phyloP scores from a whole-genome alignment of 768 basidiomycete species.

The Multifurca ochricompacta region DNA sequence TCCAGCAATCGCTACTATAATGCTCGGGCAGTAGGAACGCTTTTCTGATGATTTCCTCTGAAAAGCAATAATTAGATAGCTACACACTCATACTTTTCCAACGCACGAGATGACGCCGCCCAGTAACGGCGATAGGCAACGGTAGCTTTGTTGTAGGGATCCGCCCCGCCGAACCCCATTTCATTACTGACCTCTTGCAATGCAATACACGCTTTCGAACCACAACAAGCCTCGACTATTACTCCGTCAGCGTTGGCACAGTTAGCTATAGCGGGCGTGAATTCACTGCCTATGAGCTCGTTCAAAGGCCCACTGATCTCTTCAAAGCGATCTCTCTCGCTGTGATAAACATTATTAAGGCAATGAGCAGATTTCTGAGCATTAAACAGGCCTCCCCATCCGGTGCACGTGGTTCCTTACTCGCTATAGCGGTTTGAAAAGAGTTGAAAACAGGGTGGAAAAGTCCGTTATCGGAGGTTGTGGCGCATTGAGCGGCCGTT shows the following conservation, averaged over 20 bases:
- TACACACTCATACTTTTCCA: neutral
- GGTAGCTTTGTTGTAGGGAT: neutral
- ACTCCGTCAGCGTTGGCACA: neutral
- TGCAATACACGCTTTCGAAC: neutral
- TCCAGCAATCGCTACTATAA: slow-evolving; percentile 21
- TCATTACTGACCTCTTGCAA: neutral
- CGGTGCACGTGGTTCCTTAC: neutral
- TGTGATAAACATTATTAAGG: neutral
- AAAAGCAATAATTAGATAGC: neutral
- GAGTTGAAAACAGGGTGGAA: neutral
- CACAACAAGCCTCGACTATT: neutral
- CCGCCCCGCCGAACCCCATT: neutral
- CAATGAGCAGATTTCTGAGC: neutral
- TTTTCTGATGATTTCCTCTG: slow-evolving; percentile 1
- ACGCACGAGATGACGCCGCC: neutral
- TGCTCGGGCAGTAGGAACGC: slow-evolving; percentile 22
- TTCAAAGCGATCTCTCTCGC: neutral
- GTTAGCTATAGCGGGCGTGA: neutral
- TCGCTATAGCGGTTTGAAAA: neutral
- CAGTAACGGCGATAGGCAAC: neutral
- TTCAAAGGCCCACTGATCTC: neutral
- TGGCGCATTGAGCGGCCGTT: neutral
- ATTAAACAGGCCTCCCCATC: neutral
- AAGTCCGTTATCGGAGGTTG: neutral
- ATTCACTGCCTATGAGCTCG: neutral